Evolutionary conservation across 345 rosid species (phyloP).

Genomic region (Eucalyptus regnans): DNA sequence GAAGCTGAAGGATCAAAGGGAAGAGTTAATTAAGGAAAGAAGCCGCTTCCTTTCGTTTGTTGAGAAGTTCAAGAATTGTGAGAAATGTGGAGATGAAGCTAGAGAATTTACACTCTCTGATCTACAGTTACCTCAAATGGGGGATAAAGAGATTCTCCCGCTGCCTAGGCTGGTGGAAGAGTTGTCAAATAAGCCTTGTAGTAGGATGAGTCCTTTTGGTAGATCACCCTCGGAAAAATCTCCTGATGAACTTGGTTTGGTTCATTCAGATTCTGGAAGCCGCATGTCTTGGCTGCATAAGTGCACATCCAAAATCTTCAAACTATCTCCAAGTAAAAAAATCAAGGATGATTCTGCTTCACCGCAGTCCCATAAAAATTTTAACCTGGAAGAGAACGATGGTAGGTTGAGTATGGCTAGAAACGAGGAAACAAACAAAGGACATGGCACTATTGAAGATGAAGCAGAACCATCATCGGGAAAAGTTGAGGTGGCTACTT

Average conservation of each 20-base stretch:
- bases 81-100: constrained; percentile 42
- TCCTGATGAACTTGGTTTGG: constrained; percentile 2
- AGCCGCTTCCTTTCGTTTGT: constrained; percentile 43
- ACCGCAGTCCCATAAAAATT: not conserved
- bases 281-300: constrained; percentile 50
- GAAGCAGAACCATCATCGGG: constrained; percentile 5
- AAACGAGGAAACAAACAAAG: not conserved
- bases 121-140: constrained; percentile 33
- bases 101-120: constrained; percentile 49
- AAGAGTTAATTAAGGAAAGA: constrained; percentile 34
- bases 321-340: constrained; percentile 53
- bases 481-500: constrained; percentile 1
- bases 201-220: constrained; percentile 8
- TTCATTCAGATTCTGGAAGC: constrained; percentile 30
- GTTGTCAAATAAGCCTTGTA: constrained; percentile 15
- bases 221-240: constrained; percentile 16
- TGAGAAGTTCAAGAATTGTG: constrained; percentile 49
- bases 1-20: constrained; percentile 43
- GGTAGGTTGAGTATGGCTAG: constrained; percentile 1
- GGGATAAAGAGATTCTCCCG: constrained; percentile 14
- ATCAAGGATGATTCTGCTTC: constrained; percentile 14
- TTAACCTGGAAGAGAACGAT: constrained; percentile 3
- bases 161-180: constrained; percentile 14
- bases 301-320: constrained; percentile 45
- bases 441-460: constrained; percentile 5